A percentile compares a stretch with the other conserved stretches of the same genome.
Evolutionary conservation across 2,329 filamentous ascomycete genomes (phyloP).

Genomic region (Talaromyces verruculosus): DNA sequence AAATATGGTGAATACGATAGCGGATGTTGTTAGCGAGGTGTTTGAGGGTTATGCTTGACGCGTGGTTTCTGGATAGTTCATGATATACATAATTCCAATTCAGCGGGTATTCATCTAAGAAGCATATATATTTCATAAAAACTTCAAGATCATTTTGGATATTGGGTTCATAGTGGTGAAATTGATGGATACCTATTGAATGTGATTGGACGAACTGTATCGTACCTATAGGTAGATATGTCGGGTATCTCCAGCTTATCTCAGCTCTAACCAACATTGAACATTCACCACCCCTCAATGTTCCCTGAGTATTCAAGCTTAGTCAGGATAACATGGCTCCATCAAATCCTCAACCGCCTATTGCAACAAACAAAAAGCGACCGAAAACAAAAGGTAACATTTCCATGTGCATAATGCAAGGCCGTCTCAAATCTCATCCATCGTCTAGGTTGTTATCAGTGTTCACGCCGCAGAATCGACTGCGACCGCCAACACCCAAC

Average conservation of each 20-base stretch:
- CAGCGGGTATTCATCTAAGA: neutral
- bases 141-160: neutral
- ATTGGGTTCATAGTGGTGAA: neutral
- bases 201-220: constrained; percentile 2
- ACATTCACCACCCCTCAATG: neutral
- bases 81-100: neutral
- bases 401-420: neutral
- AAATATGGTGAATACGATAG: neutral
- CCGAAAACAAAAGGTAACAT: neutral
- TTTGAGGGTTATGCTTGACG: neutral
- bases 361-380: neutral
- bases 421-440: neutral
- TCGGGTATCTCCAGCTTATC: neutral
- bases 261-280: neutral
- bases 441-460: constrained; percentile 6
- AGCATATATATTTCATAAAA: neutral
- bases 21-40: neutral
- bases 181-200: neutral
- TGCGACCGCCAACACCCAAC: neutral
- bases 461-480: constrained; percentile 7
- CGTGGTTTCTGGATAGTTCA: neutral
- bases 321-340: neutral
- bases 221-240: too few species aligned
- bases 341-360: neutral
- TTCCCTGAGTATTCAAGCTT: neutral